Evolutionary conservation across 1,284 basidiomycete species (phyloP).

Genomic region (Malassezia cuniculi): DNA sequence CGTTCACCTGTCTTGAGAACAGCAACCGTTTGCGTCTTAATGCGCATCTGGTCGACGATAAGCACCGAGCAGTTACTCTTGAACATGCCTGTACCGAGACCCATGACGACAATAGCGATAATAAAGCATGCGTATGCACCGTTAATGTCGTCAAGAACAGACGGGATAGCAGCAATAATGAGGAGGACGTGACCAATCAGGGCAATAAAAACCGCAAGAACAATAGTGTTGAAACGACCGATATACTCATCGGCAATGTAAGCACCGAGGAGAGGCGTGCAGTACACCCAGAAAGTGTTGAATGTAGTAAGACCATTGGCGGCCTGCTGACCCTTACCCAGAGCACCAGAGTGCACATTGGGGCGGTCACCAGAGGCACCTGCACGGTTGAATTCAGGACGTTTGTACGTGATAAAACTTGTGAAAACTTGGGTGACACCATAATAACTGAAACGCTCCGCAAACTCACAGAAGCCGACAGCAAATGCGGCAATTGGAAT

Average conservation of each 20-base stretch:
- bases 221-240: constrained; percentile 49
- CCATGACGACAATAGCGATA: constrained; percentile 38
- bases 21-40: constrained; percentile 28
- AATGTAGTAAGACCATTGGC: constrained; percentile 41
- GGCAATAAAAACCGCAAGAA: constrained; percentile 45
- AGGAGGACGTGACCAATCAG: constrained; percentile 57
- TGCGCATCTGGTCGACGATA: constrained; percentile 49
- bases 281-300: constrained; percentile 41
- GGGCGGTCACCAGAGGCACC: constrained; percentile 21
- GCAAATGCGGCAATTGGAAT: constrained; percentile 35
- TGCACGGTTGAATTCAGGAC: constrained; percentile 24
- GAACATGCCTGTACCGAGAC: constrained; percentile 60
- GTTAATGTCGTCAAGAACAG: constrained; percentile 53
- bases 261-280: constrained; percentile 38
- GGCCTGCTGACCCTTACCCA: constrained; percentile 35
- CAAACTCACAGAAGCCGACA: constrained; percentile 42
- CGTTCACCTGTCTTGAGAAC: constrained; percentile 55
- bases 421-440: constrained; percentile 36
- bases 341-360: constrained; percentile 31
- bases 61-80: constrained; percentile 49
- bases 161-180: constrained; percentile 59
- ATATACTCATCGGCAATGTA: constrained; percentile 47
- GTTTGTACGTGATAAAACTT: constrained; percentile 36
- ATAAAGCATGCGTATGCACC: constrained; percentile 56
- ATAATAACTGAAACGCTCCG: constrained; percentile 44